Evolutionary conservation across 208 protist genomes (phyloP).

Genomic region (Chromosphaera perkinsii): DNA sequence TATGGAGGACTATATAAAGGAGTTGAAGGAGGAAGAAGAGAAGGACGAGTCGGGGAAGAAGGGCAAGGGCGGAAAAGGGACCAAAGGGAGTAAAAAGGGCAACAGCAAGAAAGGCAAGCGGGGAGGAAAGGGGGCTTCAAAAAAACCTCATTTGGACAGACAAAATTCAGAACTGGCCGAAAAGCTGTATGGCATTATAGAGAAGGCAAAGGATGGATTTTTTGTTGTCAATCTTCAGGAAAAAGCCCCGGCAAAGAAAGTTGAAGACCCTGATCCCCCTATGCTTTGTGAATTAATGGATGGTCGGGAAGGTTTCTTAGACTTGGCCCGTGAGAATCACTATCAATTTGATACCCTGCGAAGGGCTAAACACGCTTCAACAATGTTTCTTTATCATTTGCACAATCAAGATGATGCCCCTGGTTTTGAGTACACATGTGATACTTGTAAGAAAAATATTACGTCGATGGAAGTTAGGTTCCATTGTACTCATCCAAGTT

Average conservation of each 20-base stretch:
- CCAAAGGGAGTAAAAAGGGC: not conserved
- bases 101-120: conserved; percentile 15
- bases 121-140: not conserved
- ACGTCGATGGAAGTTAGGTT: conserved; percentile 5
- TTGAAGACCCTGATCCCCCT: conserved; percentile 12
- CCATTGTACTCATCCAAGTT: conserved; percentile 24
- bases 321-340: conserved; percentile 28
- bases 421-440: not conserved
- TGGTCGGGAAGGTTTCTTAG: conserved; percentile 29
- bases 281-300: conserved; percentile 28
- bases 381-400: conserved; percentile 35
- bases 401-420: conserved; percentile 19
- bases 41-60: conserved; percentile 4
- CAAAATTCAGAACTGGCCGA: conserved; percentile 32
- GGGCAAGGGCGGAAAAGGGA: not conserved
- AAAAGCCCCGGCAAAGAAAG: not conserved
- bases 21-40: conserved; percentile 12
- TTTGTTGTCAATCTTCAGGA: conserved; percentile 18
- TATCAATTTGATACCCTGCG: conserved; percentile 34
- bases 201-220: conserved; percentile 34
- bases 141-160: not conserved
- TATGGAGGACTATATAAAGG: conserved; percentile 19
- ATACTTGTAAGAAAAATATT: conserved; percentile 14
- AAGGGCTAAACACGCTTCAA: conserved; percentile 21
- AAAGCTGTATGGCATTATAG: conserved; percentile 20